phyloP scores from a whole-genome alignment of 2,329 filamentous ascomycete genomes.

The Neofusicoccum umdonicola region DNA sequence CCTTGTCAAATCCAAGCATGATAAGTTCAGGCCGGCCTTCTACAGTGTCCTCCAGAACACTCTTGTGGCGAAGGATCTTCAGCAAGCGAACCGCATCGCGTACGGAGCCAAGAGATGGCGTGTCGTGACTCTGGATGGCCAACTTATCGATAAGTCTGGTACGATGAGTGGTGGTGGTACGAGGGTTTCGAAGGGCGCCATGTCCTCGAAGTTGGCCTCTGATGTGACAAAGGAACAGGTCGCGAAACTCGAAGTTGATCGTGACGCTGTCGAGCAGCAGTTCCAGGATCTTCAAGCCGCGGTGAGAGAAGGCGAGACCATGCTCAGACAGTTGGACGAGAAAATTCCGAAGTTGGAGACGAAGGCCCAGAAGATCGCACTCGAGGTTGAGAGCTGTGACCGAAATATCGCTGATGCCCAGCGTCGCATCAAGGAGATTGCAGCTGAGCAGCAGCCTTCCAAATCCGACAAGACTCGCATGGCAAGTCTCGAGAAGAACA shows the following conservation, averaged over 20 bases:
- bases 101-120: slow-evolving; percentile 93
- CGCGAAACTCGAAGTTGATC: slow-evolving; percentile 77
- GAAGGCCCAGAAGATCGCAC: slow-evolving; percentile 81
- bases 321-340: slow-evolving; percentile 69
- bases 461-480: slow-evolving; percentile 76
- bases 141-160: slow-evolving; percentile 95
- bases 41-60: slow-evolving; percentile 96
- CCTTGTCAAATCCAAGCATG: slow-evolving; percentile 82
- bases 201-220: slow-evolving; percentile 93
- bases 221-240: slow-evolving; percentile 89
- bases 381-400: slow-evolving; percentile 82
- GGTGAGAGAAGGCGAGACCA: slow-evolving; percentile 73
- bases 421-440: slow-evolving; percentile 80
- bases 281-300: slow-evolving; percentile 83
- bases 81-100: slow-evolving; percentile 95
- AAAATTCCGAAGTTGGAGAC: slow-evolving; percentile 84
- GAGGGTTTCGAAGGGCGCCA: slow-evolving; percentile 83
- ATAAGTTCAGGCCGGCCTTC: slow-evolving; percentile 84
- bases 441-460: slow-evolving; percentile 75
- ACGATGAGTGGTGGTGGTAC: slow-evolving; percentile 98
- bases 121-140: slow-evolving; percentile 91
- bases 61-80: slow-evolving; percentile 83
- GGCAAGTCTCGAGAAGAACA: slow-evolving; percentile 71
- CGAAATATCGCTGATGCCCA: slow-evolving; percentile 81
- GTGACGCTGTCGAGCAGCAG: slow-evolving; percentile 77